Base-by-base conservation (phyloP, 2,329 filamentous ascomycete species). In the Fusarium virguliforme region DNA sequence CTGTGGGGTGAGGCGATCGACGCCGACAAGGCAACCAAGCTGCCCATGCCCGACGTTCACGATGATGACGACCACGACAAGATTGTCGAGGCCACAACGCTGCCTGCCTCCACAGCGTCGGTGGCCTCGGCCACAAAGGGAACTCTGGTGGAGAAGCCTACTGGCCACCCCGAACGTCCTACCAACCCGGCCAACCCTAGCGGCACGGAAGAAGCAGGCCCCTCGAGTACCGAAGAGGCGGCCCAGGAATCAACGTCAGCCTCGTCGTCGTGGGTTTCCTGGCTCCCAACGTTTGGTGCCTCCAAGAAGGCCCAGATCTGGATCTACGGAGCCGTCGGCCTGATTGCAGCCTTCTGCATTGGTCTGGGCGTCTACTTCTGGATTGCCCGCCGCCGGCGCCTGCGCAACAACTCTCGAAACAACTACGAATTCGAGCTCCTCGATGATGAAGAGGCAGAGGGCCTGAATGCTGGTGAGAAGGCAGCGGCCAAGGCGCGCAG, bases 351-450 rank as follows among this genome's bases (percentile, higher is more conserved):
- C 55, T 99, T 99, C 85, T 95, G 95, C 80, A 82, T 85, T 62
- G 93, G 91, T 4, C 87, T 99, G 0, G 93, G 90, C n/a, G 85
- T 91, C 46, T 98, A 95, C 84, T 88, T 97, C 74, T 94, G 89
- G 81, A 84, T 95, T 63, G 92, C 94, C 46, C 91, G 94, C 30
- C 91, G 93, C 63, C 92, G 91, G 78, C 90, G 92, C 41, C 87
- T 94, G 28, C 90, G 90, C 73, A 94, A 93, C 81, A 90, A 89
- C 79, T 87, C 90, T 4, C 89, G 93, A 55, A 93, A 95, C 76
- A 91, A 92, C 78, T 98, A 98, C 81, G 95, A 98, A 75, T 99
- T 99, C 74, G 95, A 97, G 82, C 91, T 97, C 69, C 87, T 99
- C 53, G 92, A 96, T 75, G 92, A 95, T 62, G 92, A 94, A 22